Evolutionary conservation across 257 asterid genomes (phyloP), one percentile per base, ranked within the genome.

Genomic region (Scutellaria minor): DNA sequence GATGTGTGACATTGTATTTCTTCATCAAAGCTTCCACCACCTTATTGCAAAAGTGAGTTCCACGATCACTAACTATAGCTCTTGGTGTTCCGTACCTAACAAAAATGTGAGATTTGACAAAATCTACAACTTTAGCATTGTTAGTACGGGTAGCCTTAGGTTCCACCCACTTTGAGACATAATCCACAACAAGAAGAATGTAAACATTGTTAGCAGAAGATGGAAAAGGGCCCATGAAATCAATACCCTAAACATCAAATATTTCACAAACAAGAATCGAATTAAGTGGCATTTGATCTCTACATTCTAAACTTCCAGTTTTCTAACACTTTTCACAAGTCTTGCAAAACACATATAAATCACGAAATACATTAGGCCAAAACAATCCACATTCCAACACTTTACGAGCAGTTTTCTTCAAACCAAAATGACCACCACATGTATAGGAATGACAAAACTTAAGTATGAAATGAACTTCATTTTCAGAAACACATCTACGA

Each of bases 91-190:
- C 48, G 4, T 22, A 61, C 67, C 67, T 61, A 39, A 11, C 14
- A 22, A 59, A 31, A 40, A 31, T 59, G 42, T 24, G 22, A 20
- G 66, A 1, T 4, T 59, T 35, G 15, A 61, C 12, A 61, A 61
- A 61, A 35, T 42, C 67, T 9, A 14, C 60, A 53, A 61, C 48
- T 35, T 39, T 61, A 61, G 67, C 15, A 61, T 40, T 51, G 3
- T 61, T 39, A 61, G 67, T 59, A 9, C 5, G 37, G 37, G 37
- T 31, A 2, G 37, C 37, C 37, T 31, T 31, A 31, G 37, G 0
- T 31, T 31, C 37, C 37, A 31, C 37, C 37, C 37, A 31, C 5
- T 31, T 31, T 0, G 44, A 13, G 44, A 6, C n/a, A 4, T n/a
- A 54, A 54, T 15, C 37, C 20, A 54, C 10, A 54, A 0, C 37